These are phyloP conservation scores for Dothideomycetes sp. DNA, from an alignment of 2,329 filamentous ascomycete species.

Conservation along the genomic window DNA sequence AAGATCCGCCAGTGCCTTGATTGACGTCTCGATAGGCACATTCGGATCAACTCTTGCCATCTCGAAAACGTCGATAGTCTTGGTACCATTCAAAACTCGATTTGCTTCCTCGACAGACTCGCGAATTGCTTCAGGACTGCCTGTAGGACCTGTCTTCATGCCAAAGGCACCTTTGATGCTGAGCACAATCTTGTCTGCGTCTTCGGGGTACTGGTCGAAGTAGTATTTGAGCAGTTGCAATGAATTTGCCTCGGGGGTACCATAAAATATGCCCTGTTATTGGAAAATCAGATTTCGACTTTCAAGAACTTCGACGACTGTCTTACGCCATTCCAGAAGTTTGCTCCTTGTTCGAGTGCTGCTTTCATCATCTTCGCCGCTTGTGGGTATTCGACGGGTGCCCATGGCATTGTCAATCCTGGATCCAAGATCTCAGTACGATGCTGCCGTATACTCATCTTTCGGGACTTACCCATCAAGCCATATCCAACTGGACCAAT, in stretches of 20 bases:
- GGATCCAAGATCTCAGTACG: background rate
- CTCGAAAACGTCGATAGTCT: conserved; percentile 54
- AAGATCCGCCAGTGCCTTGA: conserved; percentile 40
- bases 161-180: conserved; percentile 52
- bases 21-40: conserved; percentile 36
- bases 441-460: background rate
- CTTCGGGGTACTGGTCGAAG: conserved; percentile 54
- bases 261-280: conserved; percentile 44
- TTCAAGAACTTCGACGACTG: too few species aligned
- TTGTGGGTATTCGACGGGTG: background rate
- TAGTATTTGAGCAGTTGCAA: conserved; percentile 52
- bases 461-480: background rate
- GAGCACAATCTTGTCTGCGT: conserved; percentile 53
- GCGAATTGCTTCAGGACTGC: conserved; percentile 46
- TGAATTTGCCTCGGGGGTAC: conserved; percentile 48
- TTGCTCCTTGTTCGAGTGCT: conserved; percentile 29
- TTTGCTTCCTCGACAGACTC: conserved; percentile 51
- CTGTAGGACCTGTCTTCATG: conserved; percentile 35
- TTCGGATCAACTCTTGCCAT: conserved; percentile 48
- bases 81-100: conserved; percentile 39
- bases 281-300: too few species aligned
- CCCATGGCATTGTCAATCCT: background rate
- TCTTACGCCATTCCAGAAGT: conserved; percentile 31
- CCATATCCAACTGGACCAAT: background rate
- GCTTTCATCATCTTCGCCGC: conserved; percentile 25